Evolutionary conservation across 176 grass and related monocot genomes (phyloP).

Genomic region (Cenchrus americanus): DNA sequence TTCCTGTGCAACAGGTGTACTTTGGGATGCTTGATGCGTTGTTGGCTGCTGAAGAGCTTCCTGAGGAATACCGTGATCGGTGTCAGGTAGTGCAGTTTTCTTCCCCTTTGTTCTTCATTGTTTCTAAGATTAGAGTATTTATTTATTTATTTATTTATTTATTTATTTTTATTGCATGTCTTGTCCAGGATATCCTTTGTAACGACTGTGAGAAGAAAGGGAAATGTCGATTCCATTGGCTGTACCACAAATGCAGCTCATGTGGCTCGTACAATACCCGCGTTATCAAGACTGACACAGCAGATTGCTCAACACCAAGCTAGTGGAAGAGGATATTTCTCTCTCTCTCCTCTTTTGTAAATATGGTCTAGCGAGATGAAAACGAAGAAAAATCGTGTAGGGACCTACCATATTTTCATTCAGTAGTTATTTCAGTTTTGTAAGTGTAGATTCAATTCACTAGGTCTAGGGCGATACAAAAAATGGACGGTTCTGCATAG

Average conservation of each 20-base stretch:
- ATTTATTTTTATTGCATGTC: conserved; percentile 7
- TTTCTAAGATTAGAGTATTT: background rate
- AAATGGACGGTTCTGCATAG: background rate
- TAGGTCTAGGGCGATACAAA: conserved; percentile 1
- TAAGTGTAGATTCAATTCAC: conserved; percentile 40
- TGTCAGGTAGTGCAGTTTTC: conserved; percentile 74
- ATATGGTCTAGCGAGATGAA: conserved; percentile 41
- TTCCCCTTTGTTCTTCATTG: conserved; percentile 29
- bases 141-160: conserved; percentile 34
- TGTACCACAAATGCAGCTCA: conserved; percentile 88
- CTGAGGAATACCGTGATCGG: conserved; percentile 85
- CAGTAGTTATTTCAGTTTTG: conserved; percentile 52
- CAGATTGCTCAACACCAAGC: conserved; percentile 63
- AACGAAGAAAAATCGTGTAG: conserved; percentile 33
- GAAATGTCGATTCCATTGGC: conserved; percentile 85
- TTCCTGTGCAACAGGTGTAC: conserved; percentile 64
- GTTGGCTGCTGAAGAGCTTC: conserved; percentile 92
- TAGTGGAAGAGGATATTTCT: conserved; percentile 28
- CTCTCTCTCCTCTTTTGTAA: conserved; percentile 41
- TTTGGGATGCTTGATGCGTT: conserved; percentile 99
- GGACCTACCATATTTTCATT: conserved; percentile 38
- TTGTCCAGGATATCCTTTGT: conserved; percentile 82
- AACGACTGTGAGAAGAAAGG: conserved; percentile 95
- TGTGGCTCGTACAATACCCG: conserved; percentile 98
- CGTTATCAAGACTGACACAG: conserved; percentile 84